A percentile compares a stretch with the other conserved stretches of the same genome.
Evolutionary conservation across 2,329 filamentous ascomycete genomes (phyloP).

Genomic region (Trichoderma sp.): DNA sequence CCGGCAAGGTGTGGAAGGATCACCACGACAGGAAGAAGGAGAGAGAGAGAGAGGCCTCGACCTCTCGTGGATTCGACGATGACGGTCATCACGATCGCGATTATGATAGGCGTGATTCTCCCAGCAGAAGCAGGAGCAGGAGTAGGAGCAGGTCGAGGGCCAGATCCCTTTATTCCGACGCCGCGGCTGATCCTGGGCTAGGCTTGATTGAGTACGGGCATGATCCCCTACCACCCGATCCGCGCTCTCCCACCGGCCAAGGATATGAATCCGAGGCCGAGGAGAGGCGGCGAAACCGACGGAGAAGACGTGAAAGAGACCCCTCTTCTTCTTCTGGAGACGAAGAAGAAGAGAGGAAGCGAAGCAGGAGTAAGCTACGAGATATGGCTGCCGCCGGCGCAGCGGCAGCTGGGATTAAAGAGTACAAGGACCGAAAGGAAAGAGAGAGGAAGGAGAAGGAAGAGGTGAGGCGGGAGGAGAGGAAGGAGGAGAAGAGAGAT

Average conservation of each 20-base stretch:
- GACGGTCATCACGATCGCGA: constrained; percentile 38
- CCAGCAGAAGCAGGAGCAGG: constrained; percentile 31
- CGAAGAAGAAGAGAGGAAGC: constrained; percentile 39
- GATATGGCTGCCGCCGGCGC: constrained; percentile 57
- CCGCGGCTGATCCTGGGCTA: constrained; percentile 62
- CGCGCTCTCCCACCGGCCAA: constrained; percentile 34
- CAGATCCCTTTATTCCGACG: constrained; percentile 49
- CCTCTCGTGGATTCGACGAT: constrained; percentile 33
- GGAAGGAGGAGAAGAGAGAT: constrained; percentile 24
- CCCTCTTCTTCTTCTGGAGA: constrained; percentile 34
- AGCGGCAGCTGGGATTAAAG: constrained; percentile 61
- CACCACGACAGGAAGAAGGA: constrained; percentile 58
- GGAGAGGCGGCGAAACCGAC: constrained; percentile 39
- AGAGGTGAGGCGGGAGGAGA: constrained; percentile 33
- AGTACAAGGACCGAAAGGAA: constrained; percentile 51
- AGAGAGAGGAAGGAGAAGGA: constrained; percentile 39
- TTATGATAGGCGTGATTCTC: constrained; percentile 35
- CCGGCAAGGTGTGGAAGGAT: constrained; percentile 59
- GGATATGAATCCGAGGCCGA: constrained; percentile 50
- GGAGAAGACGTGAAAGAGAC: constrained; percentile 38
- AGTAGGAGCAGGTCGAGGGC: constrained; percentile 51
- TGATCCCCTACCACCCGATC: constrained; percentile 50
- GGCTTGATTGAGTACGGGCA: constrained; percentile 66
- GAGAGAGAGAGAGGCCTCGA: constrained; percentile 12
- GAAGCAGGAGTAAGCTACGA: constrained; percentile 53